Percentiles rank a stretch among this genome's conserved stretches.
These are phyloP conservation scores for Lichtheimia corymbifera DNA, from an alignment of 371 early-diverging fungal species.

Conservation along the genomic window DNA sequence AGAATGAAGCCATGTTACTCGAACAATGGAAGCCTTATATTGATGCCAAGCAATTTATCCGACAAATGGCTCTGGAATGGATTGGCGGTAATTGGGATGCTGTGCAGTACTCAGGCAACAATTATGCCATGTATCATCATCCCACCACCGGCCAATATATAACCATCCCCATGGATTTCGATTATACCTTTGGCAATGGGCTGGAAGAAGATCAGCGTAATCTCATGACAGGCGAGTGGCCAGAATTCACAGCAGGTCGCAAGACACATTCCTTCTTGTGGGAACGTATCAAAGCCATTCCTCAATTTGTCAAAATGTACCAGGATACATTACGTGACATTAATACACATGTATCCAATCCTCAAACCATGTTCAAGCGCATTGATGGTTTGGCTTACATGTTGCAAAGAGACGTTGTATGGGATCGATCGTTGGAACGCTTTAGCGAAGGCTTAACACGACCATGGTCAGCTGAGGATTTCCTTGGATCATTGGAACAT, in stretches of 20 bases:
- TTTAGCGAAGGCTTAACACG: constrained; percentile 16
- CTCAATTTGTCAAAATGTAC: constrained; percentile 17
- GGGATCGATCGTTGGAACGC: constrained; percentile 23
- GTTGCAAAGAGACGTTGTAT: constrained; percentile 23
- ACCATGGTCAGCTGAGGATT: constrained; percentile 18
- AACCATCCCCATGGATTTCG: constrained; percentile 48
- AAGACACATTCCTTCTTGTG: constrained; percentile 24
- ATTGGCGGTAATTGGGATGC: constrained; percentile 38
- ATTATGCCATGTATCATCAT: constrained; percentile 26
- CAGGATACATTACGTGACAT: constrained; percentile 12
- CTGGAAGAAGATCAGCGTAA: constrained; percentile 25
- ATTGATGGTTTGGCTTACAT: constrained; percentile 26
- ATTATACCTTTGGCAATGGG: constrained; percentile 44
- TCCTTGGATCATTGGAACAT: constrained; percentile 15
- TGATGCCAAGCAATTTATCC: constrained; percentile 27
- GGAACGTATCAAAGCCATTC: constrained; percentile 21
- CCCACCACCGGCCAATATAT: constrained; percentile 15
- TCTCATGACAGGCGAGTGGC: constrained; percentile 21
- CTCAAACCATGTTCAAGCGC: constrained; percentile 15
- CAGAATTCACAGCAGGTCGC: constrained; percentile 19
- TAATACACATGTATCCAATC: constrained; percentile 14
- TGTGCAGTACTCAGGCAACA: constrained; percentile 32
- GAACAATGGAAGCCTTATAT: constrained; percentile 14
- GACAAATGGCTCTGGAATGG: constrained; percentile 47
- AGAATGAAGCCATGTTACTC: neutral